Conservation (phyloP, 768 basidiomycete species). For the Tremella fuciformis region DNA sequence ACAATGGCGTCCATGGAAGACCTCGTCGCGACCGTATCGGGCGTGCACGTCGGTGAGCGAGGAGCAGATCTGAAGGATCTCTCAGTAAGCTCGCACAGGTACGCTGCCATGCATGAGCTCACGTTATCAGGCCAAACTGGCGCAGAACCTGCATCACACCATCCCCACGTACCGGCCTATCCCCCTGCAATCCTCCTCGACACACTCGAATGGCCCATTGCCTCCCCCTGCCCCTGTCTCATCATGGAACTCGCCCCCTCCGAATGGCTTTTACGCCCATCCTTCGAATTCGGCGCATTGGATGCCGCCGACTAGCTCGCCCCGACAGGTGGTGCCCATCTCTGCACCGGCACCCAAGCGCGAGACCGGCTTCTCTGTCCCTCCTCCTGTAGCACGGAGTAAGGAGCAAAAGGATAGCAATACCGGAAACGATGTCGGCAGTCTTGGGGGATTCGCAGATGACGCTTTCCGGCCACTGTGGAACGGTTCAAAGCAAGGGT, state of each 20-base stretch:
- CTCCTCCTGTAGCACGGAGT: conserved; percentile 8
- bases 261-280: conserved; percentile 5
- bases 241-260: conserved; percentile 42
- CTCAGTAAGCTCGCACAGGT: conserved; percentile 26
- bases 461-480: conserved; percentile 45
- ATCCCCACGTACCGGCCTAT: conserved; percentile 29
- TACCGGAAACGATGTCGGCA: background rate
- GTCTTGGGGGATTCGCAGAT: conserved; percentile 32
- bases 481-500: conserved; percentile 3
- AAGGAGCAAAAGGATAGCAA: conserved; percentile 28
- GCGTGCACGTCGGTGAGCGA: conserved; percentile 33
- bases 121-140: conserved; percentile 33
- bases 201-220: conserved; percentile 21
- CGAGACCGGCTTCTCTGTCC: conserved; percentile 20
- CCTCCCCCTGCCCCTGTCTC: conserved; percentile 45
- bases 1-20: conserved; percentile 48
- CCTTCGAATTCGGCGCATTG: background rate
- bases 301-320: conserved; percentile 6
- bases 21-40: conserved; percentile 38
- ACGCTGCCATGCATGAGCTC: background rate
- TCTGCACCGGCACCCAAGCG: conserved; percentile 6
- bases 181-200: conserved; percentile 5
- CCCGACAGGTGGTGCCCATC: conserved; percentile 3
- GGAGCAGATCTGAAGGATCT: conserved; percentile 38
- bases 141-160: conserved; percentile 29